Percentiles rank a stretch among this genome's conserved stretches.
Evolutionary conservation across 495 filamentous ascomycete species (phyloP).

Genomic region (Xylaria grammica): DNA sequence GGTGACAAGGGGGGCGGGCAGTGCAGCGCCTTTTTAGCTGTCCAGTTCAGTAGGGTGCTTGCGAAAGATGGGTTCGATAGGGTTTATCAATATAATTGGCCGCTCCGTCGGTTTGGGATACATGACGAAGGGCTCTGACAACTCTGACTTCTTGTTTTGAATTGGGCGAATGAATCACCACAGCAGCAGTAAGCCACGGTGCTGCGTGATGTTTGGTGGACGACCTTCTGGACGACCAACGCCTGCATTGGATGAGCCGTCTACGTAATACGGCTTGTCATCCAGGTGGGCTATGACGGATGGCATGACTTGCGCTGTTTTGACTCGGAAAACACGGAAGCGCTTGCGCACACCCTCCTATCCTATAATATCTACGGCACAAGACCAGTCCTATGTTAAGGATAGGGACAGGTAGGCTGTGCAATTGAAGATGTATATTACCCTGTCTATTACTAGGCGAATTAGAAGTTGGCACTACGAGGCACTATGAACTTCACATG

Average conservation of each 20-base stretch:
- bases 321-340: background rate
- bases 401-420: background rate
- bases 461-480: too few species aligned
- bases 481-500: too few species aligned
- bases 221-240: background rate
- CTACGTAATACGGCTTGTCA: background rate
- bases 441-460: too few species aligned
- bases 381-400: background rate
- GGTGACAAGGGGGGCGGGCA: slow-evolving; percentile 16
- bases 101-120: slow-evolving; percentile 58
- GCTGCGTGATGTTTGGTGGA: background rate
- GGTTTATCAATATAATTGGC: slow-evolving; percentile 11
- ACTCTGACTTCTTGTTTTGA: slow-evolving; percentile 62
- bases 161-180: slow-evolving; percentile 39
- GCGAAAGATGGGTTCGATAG: slow-evolving; percentile 9
- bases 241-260: background rate
- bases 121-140: slow-evolving; percentile 46
- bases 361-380: too few species aligned
- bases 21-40: slow-evolving; percentile 9
- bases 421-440: too few species aligned
- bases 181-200: background rate
- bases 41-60: background rate
- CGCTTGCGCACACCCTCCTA: too few species aligned
- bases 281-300: background rate
- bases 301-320: background rate